A percentile compares a stretch with the other conserved stretches of the same genome.
phyloP scores from a whole-genome alignment of 345 rosid genomes.

The Mercurialis annua region DNA sequence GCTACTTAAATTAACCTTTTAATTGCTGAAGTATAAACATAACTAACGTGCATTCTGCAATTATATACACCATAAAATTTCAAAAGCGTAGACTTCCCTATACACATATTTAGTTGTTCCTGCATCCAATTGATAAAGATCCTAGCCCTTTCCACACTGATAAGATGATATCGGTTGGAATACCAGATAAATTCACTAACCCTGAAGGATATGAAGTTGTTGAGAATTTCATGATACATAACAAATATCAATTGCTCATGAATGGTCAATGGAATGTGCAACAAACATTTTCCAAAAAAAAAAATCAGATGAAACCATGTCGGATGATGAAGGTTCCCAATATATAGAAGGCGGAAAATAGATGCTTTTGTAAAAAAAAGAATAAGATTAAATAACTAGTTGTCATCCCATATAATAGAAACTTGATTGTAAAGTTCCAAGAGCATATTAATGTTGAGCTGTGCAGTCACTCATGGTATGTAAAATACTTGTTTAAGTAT shows the following conservation, averaged over 20 bases:
- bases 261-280: neutral
- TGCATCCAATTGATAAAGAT: neutral
- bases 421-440: neutral
- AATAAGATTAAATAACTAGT: conserved; percentile 3
- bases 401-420: neutral
- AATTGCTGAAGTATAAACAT: too few species aligned
- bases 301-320: neutral
- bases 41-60: too few species aligned
- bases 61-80: conserved; percentile 4
- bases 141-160: neutral
- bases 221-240: neutral
- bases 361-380: neutral
- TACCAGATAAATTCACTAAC: neutral
- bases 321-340: neutral
- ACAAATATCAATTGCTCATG: neutral
- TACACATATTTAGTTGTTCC: neutral
- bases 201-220: neutral
- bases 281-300: neutral
- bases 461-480: neutral
- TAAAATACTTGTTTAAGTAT: conserved; percentile 10
- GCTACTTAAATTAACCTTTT: too few species aligned
- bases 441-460: conserved; percentile 11
- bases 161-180: neutral
- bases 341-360: neutral
- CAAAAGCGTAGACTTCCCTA: conserved; percentile 4